Evolutionary conservation across 2,329 filamentous ascomycete species (phyloP), one percentile per base, ranked within the genome.

Genomic region (Penicillium sp.): DNA sequence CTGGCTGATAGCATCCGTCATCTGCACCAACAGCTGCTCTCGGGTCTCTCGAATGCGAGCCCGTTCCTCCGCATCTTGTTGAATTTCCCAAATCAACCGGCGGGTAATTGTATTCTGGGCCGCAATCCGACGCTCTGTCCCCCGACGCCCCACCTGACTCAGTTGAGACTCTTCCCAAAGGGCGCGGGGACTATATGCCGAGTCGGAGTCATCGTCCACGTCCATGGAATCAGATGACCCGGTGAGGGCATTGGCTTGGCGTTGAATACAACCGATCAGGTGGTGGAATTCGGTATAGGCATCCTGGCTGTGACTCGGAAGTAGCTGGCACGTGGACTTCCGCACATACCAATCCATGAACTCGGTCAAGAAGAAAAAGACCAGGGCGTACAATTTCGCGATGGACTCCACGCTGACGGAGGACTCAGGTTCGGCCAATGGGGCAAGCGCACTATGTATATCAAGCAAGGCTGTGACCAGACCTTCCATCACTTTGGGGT

Each of bases 331-430:
- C 10, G 58, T 67, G 10, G 62, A 64, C 48, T 60, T 56, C 39
- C 66, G 50, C 27, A 66, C 58, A 58, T 70, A 71, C 63, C 67
- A 70, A 49, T 70, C 64, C 60, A 71, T 70, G 39, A 70, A 61
- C 45, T 71, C 67, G 18, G 64, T 63, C 3, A 72, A 53, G 23
- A 69, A 64, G 49, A 72, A 65, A 31, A 71, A 71, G 3, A 64
- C 58, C 35, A 68, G 53, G 5, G 66, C 57, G 51, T 72, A 72
- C 24, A 70, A 60, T 20, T 55, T 61, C 6, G 64, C 62, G 25
- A 68, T 58, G 8, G 55, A 44, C 20, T 60, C 44, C 4, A 59
- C 57, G 10, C 53, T 52, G 18, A 44, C 42, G 9, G 57, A 33
- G 23, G 47, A 35, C n/a, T 49, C 25, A 3, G 44, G 40, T 32